Base-by-base conservation (phyloP, 371 early-diverging fungal genomes). In the Apophysomyces ossiformis region DNA sequence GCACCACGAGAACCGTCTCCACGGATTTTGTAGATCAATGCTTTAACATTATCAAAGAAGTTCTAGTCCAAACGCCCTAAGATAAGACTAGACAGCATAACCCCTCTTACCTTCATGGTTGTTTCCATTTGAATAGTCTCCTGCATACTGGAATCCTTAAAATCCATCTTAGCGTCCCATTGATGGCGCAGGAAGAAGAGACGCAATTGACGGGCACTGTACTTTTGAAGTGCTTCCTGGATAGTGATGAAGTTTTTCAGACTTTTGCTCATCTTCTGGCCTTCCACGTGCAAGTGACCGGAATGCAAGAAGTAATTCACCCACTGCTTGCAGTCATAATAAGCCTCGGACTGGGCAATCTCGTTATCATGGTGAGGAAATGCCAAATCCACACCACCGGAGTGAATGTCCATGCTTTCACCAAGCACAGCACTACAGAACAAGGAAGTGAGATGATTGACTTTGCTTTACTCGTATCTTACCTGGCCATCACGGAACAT, bases 281-380 rank as follows among this genome's bases (percentile, higher is more conserved):
- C 99, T 71, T 99, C 96, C 58, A 99, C 95, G 74, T 99, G 96
- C 70, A 99, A 87, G 82, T 99, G 99, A 37, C 99, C 99, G 54
- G 96, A 89, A 80, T 99, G 99, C 67, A 98, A 74, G 78, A 99
- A 99, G 88, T 99, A 99, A 77, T 97, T 99, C 72, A 97, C 93
- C 99, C 99, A 99, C 83, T 95, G 97, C 15, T 85, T 68, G 86
- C 91, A 91, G 71, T 90, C 88, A 75, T 89, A 95, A 73, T 94
- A 90, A 13, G 98, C 99, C 81, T 99, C 99, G 4, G 96, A 84
- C 82, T 99, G 99, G 7, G 99, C 99, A 57, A 99, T 72, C 80
- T 99, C 99, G 72, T 99, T 99, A 77, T 99, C 99, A 82, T 99
- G 99, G 76, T 99, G 99, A 47, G 99, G 99, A 89, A 99, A 99